Percentiles rank a stretch among this genome's conserved stretches.
Conservation (phyloP, 805 yeast genomes). For the Kodamaea restingae region DNA sequence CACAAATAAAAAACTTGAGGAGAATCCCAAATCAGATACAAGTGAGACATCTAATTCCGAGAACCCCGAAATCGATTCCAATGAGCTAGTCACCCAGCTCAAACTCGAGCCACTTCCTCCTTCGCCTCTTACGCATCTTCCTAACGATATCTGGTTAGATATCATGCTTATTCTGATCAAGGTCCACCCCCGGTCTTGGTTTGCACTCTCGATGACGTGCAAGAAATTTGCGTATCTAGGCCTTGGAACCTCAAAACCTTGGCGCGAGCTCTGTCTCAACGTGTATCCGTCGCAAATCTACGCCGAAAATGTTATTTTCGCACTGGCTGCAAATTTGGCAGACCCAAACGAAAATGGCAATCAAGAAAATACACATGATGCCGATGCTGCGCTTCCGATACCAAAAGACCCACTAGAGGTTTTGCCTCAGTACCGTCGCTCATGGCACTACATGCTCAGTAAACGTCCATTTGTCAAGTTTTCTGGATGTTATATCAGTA, state of each 20-base stretch:
- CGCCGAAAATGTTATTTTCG: constrained; percentile 37
- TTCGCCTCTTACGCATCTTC: constrained; percentile 35
- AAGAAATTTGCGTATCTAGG: constrained; percentile 53
- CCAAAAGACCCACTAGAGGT: constrained; percentile 29
- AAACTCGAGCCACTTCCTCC: not conserved
- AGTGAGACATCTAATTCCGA: too few species aligned
- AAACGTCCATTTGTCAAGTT: constrained; percentile 76
- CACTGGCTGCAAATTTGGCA: constrained; percentile 15
- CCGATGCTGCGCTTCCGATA: constrained; percentile 31
- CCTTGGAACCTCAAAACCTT: constrained; percentile 47
- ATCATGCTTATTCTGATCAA: constrained; percentile 47
- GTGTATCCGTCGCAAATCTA: constrained; percentile 55
- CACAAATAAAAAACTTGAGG: too few species aligned
- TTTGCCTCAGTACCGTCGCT: constrained; percentile 27
- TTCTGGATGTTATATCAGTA: constrained; percentile 81
- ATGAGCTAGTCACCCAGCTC: too few species aligned
- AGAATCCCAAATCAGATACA: too few species aligned
- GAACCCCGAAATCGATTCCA: too few species aligned
- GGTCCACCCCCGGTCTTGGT: constrained; percentile 60
- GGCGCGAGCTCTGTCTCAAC: constrained; percentile 47
- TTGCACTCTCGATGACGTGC: constrained; percentile 57
- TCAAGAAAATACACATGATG: too few species aligned
- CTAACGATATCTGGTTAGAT: constrained; percentile 54
- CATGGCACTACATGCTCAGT: constrained; percentile 50
- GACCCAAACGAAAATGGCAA: too few species aligned